Evolutionary conservation across 192 early-diverging fungal genomes (phyloP).

Genomic region (Dissophora globulifera): DNA sequence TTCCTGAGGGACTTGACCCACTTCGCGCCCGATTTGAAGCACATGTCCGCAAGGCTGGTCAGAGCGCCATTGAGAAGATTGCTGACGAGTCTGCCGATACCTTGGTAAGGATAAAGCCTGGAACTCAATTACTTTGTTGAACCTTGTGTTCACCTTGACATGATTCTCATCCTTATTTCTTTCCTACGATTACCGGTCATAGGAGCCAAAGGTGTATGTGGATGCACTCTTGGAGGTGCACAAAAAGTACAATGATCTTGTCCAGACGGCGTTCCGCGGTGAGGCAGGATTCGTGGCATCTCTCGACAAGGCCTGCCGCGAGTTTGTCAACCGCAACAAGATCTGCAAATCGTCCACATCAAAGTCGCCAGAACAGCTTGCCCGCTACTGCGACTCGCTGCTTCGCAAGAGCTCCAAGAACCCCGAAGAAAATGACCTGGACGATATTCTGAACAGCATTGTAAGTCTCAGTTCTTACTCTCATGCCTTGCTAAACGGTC

Average conservation of each 20-base stretch:
- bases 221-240: constrained; percentile 89
- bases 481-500: neutral
- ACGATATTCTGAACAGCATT: constrained; percentile 78
- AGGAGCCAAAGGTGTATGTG: constrained; percentile 88
- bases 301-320: constrained; percentile 92
- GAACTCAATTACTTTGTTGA: neutral
- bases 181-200: no score
- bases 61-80: constrained; percentile 83
- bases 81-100: constrained; percentile 66
- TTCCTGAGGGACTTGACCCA: constrained; percentile 85
- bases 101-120: constrained; percentile 56
- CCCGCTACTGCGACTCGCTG: constrained; percentile 90
- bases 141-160: no score
- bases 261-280: constrained; percentile 79
- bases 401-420: constrained; percentile 87
- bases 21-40: constrained; percentile 80
- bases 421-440: constrained; percentile 76
- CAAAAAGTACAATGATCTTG: constrained; percentile 83
- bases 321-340: constrained; percentile 92
- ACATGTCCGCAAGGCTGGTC: constrained; percentile 83
- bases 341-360: constrained; percentile 75
- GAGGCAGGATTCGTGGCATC: constrained; percentile 92
- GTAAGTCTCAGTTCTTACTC: constrained; percentile 55
- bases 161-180: no score
- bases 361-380: constrained; percentile 90